Evolutionary conservation across 2,329 filamentous ascomycete species (phyloP).

Genomic region (Catunica adiposa): DNA sequence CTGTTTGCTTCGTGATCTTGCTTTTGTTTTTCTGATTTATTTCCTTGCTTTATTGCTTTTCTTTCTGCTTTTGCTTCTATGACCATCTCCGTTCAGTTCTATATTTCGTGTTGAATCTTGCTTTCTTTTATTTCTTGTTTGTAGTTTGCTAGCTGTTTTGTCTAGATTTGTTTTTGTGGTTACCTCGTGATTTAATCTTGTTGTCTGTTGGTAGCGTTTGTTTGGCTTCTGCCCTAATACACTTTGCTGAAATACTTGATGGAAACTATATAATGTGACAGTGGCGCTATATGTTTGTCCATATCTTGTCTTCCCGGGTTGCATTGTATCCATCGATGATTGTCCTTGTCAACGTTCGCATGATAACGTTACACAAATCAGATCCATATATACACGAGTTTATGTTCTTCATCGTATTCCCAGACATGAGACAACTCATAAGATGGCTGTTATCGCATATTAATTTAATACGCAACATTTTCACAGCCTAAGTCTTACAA

Average conservation of each 20-base stretch:
- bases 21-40: conserved; percentile 13
- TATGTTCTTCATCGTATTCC: no score
- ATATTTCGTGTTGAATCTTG: conserved; percentile 25
- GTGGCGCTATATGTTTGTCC: no score
- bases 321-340: no score
- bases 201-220: conserved; percentile 1
- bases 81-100: conserved; percentile 26
- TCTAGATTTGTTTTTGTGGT: conserved; percentile 13
- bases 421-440: no score
- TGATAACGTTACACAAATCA: no score
- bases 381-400: no score
- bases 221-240: neutral
- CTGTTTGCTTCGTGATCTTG: conserved; percentile 16
- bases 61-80: conserved; percentile 21
- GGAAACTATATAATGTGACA: neutral
- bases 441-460: no score
- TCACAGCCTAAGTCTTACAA: no score
- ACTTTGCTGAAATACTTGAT: neutral
- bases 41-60: conserved; percentile 10
- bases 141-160: conserved; percentile 22
- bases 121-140: conserved; percentile 24
- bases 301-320: no score
- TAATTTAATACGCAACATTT: no score
- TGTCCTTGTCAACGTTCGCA: no score
- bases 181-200: neutral